Conservation (phyloP, 352 stramenopile species). For the Globisporangium alternatum region DNA sequence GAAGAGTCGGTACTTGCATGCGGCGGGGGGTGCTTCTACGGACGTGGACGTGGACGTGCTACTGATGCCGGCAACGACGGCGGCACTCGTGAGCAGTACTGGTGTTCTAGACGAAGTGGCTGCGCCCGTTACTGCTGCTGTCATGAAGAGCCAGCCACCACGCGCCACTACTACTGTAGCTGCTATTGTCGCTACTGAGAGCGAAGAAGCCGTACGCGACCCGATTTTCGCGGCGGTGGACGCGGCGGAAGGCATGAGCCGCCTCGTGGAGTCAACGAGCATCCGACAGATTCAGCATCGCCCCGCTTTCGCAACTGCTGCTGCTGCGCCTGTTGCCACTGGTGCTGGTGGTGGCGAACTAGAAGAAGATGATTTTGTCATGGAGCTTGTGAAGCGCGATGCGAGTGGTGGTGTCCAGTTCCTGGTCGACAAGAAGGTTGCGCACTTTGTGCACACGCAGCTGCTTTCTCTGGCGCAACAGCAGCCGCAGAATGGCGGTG, state of each 20-base stretch:
- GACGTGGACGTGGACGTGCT: not conserved
- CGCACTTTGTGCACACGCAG: not conserved
- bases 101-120: too few species aligned
- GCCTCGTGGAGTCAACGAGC: constrained; percentile 6
- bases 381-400: not conserved
- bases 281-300: not conserved
- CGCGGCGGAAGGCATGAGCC: constrained; percentile 10
- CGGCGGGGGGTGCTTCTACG: not conserved
- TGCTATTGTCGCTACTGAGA: not conserved
- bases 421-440: constrained; percentile 8
- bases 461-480: not conserved
- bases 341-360: not conserved
- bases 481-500: not conserved
- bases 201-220: not conserved
- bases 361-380: too few species aligned
- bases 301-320: not conserved
- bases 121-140: not conserved
- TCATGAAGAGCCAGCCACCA: not conserved
- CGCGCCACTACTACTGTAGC: not conserved
- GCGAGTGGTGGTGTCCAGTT: not conserved
- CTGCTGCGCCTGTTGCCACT: not conserved
- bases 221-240: constrained; percentile 1
- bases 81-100: not conserved
- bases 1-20: constrained; percentile 8
- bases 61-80: not conserved